These are phyloP conservation scores for Carex kokanica DNA, from an alignment of 176 grass and related monocot genomes.

Conservation along the genomic window DNA sequence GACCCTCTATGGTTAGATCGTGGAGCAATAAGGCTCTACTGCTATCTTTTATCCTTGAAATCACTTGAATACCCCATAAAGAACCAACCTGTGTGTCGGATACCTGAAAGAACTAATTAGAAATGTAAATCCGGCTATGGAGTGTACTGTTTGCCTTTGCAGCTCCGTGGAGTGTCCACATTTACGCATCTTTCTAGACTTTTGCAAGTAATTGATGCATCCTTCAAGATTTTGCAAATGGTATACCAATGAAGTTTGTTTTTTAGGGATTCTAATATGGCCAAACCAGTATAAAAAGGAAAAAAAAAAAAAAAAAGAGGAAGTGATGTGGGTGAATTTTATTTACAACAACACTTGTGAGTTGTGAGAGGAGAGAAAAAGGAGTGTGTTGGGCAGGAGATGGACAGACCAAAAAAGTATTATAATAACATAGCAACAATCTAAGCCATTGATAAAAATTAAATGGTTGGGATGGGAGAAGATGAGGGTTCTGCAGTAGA, in stretches of 20 bases:
- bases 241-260: background rate
- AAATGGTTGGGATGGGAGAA: no score
- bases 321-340: background rate
- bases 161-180: slow-evolving; percentile 94
- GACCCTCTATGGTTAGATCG: background rate
- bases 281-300: background rate
- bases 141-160: slow-evolving; percentile 1
- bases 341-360: background rate
- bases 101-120: background rate
- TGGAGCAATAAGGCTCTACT: background rate
- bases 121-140: background rate
- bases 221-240: background rate
- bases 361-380: no score
- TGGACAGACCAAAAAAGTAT: no score
- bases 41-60: background rate
- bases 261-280: background rate
- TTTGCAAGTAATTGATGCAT: background rate
- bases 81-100: background rate
- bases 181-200: slow-evolving; percentile 49
- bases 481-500: no score
- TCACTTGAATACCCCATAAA: no score
- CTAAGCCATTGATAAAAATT: no score
- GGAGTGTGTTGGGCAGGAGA: no score
- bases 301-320: background rate
- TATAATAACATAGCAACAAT: no score